Evolutionary conservation across 805 yeast genomes (phyloP).

Genomic region (Starmerella apicola): DNA sequence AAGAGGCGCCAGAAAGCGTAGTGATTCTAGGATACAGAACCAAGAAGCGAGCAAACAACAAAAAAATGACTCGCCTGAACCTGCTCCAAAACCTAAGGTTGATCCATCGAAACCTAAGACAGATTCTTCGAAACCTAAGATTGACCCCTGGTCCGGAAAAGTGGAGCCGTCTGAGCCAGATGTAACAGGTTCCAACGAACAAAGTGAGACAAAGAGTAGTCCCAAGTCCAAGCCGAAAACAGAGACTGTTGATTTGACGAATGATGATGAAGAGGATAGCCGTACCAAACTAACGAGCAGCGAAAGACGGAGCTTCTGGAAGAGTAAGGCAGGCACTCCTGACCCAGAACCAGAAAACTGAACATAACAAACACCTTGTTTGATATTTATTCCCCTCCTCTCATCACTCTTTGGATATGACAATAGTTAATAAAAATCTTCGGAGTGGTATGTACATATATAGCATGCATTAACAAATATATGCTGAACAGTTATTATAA

Average conservation of each 20-base stretch:
- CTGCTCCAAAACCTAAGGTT: neutral
- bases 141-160: neutral
- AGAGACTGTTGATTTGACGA: no score
- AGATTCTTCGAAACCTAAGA: neutral
- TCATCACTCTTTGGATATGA: no score
- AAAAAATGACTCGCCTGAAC: neutral
- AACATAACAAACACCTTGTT: no score
- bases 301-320: slow-evolving; percentile 18
- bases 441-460: no score
- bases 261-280: slow-evolving; percentile 16
- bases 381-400: no score
- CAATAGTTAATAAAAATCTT: neutral
- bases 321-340: slow-evolving; percentile 8
- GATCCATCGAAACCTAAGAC: neutral
- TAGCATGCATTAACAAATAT: no score
- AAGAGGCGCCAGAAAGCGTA: neutral
- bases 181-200: no score
- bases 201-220: neutral
- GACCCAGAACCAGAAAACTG: no score
- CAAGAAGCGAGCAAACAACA: neutral
- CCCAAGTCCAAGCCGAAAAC: neutral
- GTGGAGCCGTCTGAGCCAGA: neutral
- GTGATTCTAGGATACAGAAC: neutral
- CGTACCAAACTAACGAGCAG: slow-evolving; percentile 13
- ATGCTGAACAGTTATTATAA: neutral